Evolutionary conservation across 345 rosid genomes (phyloP), one percentile per base, ranked within the genome.

Genomic region (Fremontodendron californicum): DNA sequence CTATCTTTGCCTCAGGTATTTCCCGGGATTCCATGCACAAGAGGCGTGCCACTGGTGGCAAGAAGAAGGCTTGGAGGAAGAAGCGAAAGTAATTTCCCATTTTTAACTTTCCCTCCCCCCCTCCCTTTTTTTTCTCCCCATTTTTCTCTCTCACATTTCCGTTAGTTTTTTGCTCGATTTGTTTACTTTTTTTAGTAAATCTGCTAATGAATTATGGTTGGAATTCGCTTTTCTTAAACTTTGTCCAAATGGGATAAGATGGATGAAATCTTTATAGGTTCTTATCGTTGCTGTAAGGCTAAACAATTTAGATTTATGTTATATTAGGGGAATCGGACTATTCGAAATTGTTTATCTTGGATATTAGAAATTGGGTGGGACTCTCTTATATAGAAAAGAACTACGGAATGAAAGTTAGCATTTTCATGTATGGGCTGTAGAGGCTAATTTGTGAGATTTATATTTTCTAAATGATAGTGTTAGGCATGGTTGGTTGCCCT

Each of bases 21-120:
- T 88, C 94, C 66, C 81, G 94, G 87, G 97, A 92, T 84, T 92
- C 92, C 16, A 89, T 89, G 93, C 94, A 90, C 90, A 92, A 92
- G 90, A 88, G 97, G 82, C 91, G 97, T 78, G 97, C 94, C 85
- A 90, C 97, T 49, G 97, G 97, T 25, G 94, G 97, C 81, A 92
- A 92, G 86, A 88, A 90, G 92, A 90, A 92, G 84, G 90, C 90
- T 6, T 92, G 97, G 97, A 90, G 97, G 86, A 92, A 90, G 93
- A 92, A 92, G 97, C 67, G 97, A 87, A 92, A 92, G 94, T 92
- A 71, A 78, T 77, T 79, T 18, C 33, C 39, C 16, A 1, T 4
- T 33, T 37, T 4, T 2, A 37, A 37, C n/a, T n/a, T n/a, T n/a
- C n/a, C n/a, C n/a, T n/a, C n/a, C n/a, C n/a, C n/a, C n/a, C n/a